Conservation (phyloP, 2,329 filamentous ascomycete genomes). For the Proliferodiscus dingleyae region DNA sequence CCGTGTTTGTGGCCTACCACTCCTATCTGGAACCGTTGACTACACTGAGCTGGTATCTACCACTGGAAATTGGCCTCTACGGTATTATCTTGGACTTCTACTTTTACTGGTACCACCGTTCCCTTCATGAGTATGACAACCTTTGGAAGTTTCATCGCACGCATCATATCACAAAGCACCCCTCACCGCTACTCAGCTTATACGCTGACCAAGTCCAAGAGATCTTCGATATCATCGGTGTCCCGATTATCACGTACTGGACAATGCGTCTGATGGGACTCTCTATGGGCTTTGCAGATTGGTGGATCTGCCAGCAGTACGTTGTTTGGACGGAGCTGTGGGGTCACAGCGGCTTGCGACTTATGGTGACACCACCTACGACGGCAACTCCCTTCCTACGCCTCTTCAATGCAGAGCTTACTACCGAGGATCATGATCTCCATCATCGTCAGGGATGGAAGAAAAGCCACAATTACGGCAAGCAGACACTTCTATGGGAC, state of each 20-base stretch:
- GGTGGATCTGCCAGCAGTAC: slow-evolving; percentile 43
- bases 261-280: slow-evolving; percentile 24
- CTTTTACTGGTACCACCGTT: slow-evolving; percentile 32
- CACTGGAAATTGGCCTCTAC: slow-evolving; percentile 32
- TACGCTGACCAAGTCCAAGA: slow-evolving; percentile 27
- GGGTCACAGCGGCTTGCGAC: slow-evolving; percentile 37
- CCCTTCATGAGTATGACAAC: slow-evolving; percentile 27
- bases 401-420: slow-evolving; percentile 32
- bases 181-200: slow-evolving; percentile 28
- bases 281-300: slow-evolving; percentile 43
- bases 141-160: slow-evolving; percentile 32
- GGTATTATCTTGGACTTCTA: slow-evolving; percentile 29
- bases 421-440: slow-evolving; percentile 41
- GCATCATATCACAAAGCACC: slow-evolving; percentile 32
- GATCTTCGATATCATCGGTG: background rate
- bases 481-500: slow-evolving; percentile 37
- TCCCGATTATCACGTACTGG: background rate
- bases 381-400: slow-evolving; percentile 34
- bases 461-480: slow-evolving; percentile 36
- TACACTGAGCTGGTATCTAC: slow-evolving; percentile 24
- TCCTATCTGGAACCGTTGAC: no score
- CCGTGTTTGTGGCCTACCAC: slow-evolving; percentile 28
- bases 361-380: slow-evolving; percentile 33
- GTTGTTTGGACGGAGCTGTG: slow-evolving; percentile 37
- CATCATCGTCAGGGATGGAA: slow-evolving; percentile 38